Evolutionary conservation across 176 grass and related monocot species (phyloP).

Genomic region (Zoysia pacifica): DNA sequence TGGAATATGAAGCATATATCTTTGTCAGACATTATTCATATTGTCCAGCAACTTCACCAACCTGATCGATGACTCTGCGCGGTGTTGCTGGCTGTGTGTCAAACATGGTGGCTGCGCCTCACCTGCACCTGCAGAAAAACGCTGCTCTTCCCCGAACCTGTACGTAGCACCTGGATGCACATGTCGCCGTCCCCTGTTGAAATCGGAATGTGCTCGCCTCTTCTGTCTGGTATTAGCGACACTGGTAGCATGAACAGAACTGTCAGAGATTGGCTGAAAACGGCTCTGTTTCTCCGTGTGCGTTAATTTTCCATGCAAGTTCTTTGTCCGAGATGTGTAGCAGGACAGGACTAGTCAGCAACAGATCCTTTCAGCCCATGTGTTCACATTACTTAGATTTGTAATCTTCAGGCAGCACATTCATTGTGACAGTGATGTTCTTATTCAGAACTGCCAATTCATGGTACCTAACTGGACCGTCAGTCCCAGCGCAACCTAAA

Average conservation of each 20-base stretch:
- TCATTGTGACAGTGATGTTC: background rate
- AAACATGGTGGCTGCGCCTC: slow-evolving; percentile 34
- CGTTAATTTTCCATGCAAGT: background rate
- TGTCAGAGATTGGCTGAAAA: background rate
- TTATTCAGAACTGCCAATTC: background rate
- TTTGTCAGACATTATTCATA: background rate
- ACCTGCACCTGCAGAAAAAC: slow-evolving; percentile 44
- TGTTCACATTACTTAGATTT: slow-evolving; percentile 7
- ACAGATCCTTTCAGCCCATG: background rate
- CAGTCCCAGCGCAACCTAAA: background rate
- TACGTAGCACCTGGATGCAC: slow-evolving; percentile 21
- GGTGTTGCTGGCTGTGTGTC: slow-evolving; percentile 16
- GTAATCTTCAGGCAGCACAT: background rate
- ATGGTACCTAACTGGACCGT: background rate
- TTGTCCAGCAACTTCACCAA: slow-evolving; percentile 21
- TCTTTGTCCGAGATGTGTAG: background rate
- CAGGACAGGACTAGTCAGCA: background rate
- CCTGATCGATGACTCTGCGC: background rate
- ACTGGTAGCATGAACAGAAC: background rate
- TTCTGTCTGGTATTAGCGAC: slow-evolving; percentile 11
- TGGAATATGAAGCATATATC: background rate
- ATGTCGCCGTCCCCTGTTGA: slow-evolving; percentile 22
- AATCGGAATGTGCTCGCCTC: slow-evolving; percentile 1
- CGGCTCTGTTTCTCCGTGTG: background rate
- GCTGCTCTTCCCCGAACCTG: background rate